Evolutionary conservation across 495 filamentous ascomycete species (phyloP), one percentile per base, ranked within the genome.

Genomic region (Lineolata rhizophorae): DNA sequence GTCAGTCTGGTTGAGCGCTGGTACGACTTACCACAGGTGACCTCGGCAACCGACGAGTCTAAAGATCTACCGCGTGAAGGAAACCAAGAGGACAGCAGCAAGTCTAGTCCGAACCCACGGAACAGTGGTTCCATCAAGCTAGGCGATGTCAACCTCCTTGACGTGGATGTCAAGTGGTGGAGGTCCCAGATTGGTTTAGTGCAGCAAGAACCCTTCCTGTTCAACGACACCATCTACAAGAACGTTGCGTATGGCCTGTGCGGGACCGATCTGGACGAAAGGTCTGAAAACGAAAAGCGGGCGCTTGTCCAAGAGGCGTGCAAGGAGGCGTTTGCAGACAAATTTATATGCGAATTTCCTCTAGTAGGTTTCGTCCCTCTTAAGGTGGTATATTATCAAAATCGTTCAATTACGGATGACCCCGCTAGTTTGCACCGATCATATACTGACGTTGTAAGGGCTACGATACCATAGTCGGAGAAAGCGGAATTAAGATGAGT

Each of bases 311-410:
- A 38, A 20, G 40, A 38, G 13, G 46, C 43, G 3, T 49, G 46
- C 27, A 37, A 41, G 32, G 43, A 46, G 28, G 39, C 43, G 14
- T 47, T 37, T 29, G 47, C 47, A 3, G 37, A 76, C 18, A 58
- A 62, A 25, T 64, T 64, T 39, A 50, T 57, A 25, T 47, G 49
- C 1, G 53, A 35, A 14, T 27, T 49, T n/a, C 43, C 43, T 14
- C 31, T 37, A 12, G 34, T 36, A 34, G 31, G 34, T 27, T 4
- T 20, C 30, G 6, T 30, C 16, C 18, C 20, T 17, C 12, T n/a
- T 15, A 12, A n/a, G n/a, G n/a, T n/a, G n/a, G n/a, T n/a, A n/a
- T 10, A 8, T 19, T 15, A 6, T 30, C 14, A 10, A 19, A 11
- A 16, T 9, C 20, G 10, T 27, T 2, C n/a, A 30, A n/a, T n/a